Conservation (phyloP, 352 stramenopile species). For the Phytophthora tubulina region DNA sequence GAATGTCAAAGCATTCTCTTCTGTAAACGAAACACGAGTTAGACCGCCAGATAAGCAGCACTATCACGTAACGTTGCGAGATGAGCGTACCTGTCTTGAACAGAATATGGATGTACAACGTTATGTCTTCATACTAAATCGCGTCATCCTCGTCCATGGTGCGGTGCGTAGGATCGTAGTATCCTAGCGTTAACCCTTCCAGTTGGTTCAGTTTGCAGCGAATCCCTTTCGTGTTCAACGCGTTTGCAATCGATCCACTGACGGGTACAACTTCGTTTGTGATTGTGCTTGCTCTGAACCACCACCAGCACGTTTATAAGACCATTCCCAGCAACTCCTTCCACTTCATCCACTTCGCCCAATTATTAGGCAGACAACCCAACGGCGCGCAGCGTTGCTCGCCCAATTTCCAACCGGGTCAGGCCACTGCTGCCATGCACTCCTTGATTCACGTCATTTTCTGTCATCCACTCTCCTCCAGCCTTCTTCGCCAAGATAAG, state of each 20-base stretch:
- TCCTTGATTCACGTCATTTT: background rate
- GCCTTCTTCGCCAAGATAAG: slow-evolving; percentile 14
- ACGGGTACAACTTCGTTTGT: slow-evolving; percentile 7
- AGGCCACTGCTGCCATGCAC: background rate
- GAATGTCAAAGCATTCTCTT: slow-evolving; percentile 1
- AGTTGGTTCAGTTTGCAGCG: slow-evolving; percentile 12
- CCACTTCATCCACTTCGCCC: slow-evolving; percentile 4
- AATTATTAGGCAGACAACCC: background rate
- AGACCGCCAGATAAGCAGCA: background rate
- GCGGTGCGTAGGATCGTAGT: slow-evolving; percentile 13
- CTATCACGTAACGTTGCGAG: background rate
- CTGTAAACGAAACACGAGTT: background rate
- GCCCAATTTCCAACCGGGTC: background rate
- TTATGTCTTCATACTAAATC: slow-evolving; percentile 19
- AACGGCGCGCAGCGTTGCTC: background rate
- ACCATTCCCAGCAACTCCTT: background rate
- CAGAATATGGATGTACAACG: slow-evolving; percentile 16
- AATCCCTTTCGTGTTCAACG: slow-evolving; percentile 9
- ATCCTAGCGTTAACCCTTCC: slow-evolving; percentile 14
- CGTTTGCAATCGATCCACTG: slow-evolving; percentile 18
- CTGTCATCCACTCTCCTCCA: background rate
- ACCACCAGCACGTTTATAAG: slow-evolving; percentile 19
- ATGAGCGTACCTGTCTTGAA: slow-evolving; percentile 20
- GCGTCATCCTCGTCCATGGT: slow-evolving; percentile 3
- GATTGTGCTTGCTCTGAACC: background rate